These are phyloP conservation scores for Fusarium burgessii DNA, from an alignment of 2,329 filamentous ascomycete genomes.

Conservation along the genomic window DNA sequence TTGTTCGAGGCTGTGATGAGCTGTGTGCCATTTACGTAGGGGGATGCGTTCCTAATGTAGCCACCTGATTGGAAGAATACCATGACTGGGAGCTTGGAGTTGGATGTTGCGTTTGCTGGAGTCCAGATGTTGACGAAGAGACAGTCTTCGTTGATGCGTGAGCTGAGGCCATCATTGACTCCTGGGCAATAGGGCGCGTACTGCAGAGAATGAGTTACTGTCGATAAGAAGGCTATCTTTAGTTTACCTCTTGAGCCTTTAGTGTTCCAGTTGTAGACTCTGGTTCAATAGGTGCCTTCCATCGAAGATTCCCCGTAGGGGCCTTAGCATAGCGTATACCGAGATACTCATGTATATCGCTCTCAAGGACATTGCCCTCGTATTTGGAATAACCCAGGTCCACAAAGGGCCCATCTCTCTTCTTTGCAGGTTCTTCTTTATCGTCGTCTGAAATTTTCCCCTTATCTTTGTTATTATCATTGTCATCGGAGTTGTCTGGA, in stretches of 20 bases:
- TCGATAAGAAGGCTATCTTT: no score
- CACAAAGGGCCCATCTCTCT: slow-evolving; percentile 38
- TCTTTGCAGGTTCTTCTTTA: neutral
- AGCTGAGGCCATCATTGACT: slow-evolving; percentile 43
- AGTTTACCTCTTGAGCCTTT: slow-evolving; percentile 51
- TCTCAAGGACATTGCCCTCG: slow-evolving; percentile 53
- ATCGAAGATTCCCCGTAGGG: slow-evolving; percentile 63
- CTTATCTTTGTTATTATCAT: slow-evolving; percentile 8
- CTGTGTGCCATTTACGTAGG: slow-evolving; percentile 63
- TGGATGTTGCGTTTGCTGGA: slow-evolving; percentile 49
- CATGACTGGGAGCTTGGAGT: slow-evolving; percentile 54
- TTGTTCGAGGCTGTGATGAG: slow-evolving; percentile 58
- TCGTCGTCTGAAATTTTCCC: neutral
- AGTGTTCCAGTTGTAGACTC: slow-evolving; percentile 49
- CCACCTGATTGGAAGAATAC: slow-evolving; percentile 61
- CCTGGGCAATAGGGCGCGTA: slow-evolving; percentile 61
- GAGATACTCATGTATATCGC: slow-evolving; percentile 59
- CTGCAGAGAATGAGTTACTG: slow-evolving; percentile 42
- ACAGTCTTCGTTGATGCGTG: slow-evolving; percentile 57
- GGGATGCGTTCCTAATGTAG: slow-evolving; percentile 61
- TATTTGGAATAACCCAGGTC: slow-evolving; percentile 62
- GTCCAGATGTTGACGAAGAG: slow-evolving; percentile 63
- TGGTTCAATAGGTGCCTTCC: slow-evolving; percentile 62
- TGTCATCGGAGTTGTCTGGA: neutral
- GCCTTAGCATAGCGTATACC: slow-evolving; percentile 65